Evolutionary conservation across 768 basidiomycete species (phyloP).

Genomic region (Chiua virens): DNA sequence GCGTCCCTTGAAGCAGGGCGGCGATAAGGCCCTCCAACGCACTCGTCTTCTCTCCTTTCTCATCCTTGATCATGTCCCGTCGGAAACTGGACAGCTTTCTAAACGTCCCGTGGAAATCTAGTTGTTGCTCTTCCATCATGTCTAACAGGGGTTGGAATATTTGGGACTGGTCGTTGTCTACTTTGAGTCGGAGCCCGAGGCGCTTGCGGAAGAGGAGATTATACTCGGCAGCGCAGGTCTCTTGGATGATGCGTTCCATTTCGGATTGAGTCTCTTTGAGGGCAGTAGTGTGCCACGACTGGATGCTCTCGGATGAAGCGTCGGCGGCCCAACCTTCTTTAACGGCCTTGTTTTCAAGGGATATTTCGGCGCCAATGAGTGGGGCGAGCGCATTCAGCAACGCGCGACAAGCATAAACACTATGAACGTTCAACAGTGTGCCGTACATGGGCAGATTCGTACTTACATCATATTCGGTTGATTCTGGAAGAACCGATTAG

Average conservation of each 20-base stretch:
- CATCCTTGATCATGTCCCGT: constrained; percentile 35
- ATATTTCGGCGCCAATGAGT: constrained; percentile 80
- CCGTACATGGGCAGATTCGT: neutral
- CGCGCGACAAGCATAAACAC: constrained; percentile 76
- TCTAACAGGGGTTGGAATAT: constrained; percentile 71
- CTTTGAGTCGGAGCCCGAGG: constrained; percentile 65
- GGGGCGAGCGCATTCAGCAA: constrained; percentile 79
- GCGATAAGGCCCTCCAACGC: constrained; percentile 43
- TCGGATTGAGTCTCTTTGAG: constrained; percentile 54
- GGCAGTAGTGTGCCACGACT: constrained; percentile 62
- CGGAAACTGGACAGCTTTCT: constrained; percentile 67
- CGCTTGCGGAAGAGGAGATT: constrained; percentile 73
- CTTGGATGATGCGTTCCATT: constrained; percentile 59
- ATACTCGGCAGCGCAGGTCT: constrained; percentile 64
- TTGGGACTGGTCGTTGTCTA: constrained; percentile 55
- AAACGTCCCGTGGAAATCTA: constrained; percentile 93
- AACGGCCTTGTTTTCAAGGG: constrained; percentile 47
- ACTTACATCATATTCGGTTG: constrained; percentile 82
- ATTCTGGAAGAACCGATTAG: constrained; percentile 37
- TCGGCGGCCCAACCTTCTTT: constrained; percentile 63
- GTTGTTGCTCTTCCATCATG: constrained; percentile 64
- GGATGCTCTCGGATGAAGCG: constrained; percentile 49
- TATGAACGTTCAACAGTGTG: constrained; percentile 27
- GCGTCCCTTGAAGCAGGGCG: constrained; percentile 45
- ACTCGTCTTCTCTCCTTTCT: constrained; percentile 3